phyloP scores from a whole-genome alignment of 768 basidiomycete species.

The Lactifluus piperatus region DNA sequence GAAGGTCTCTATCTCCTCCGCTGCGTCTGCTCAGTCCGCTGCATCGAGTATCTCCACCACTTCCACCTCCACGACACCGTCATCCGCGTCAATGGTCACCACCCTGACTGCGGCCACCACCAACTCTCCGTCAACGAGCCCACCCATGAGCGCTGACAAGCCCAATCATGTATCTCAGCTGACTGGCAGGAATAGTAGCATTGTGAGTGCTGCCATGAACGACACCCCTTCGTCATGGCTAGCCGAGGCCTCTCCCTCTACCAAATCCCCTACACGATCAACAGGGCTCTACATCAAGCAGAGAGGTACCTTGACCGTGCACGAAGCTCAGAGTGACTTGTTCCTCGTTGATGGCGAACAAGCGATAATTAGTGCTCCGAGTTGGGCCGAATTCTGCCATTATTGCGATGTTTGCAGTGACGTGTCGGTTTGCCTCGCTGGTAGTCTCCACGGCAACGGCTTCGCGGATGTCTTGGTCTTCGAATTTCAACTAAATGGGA shows the following conservation, averaged over 20 bases:
- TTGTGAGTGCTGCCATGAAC: not conserved
- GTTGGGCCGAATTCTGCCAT: constrained; percentile 3
- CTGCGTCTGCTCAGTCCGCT: constrained; percentile 3
- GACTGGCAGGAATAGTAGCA: constrained; percentile 5
- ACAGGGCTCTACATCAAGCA: not conserved
- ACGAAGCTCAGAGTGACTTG: not conserved
- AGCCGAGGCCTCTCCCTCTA: not conserved
- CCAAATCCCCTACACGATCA: not conserved
- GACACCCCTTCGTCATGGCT: not conserved
- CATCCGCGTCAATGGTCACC: constrained; percentile 7
- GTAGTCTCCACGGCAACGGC: not conserved
- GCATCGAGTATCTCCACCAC: constrained; percentile 2
- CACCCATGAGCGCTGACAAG: not conserved
- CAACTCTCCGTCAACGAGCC: constrained; percentile 7
- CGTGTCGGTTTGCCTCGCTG: constrained; percentile 4
- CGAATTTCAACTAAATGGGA: constrained; percentile 3
- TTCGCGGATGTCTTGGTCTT: constrained; percentile 1
- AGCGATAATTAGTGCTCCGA: constrained; percentile 5
- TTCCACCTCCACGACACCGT: constrained; percentile 9
- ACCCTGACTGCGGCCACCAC: constrained; percentile 10
- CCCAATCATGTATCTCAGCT: not conserved
- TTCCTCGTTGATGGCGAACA: not conserved
- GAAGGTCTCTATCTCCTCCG: constrained; percentile 13
- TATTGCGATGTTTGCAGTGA: not conserved
- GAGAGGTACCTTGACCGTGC: not conserved